Conservation (phyloP, 176 grass and related monocot species). For the Ensete ventricosum region DNA sequence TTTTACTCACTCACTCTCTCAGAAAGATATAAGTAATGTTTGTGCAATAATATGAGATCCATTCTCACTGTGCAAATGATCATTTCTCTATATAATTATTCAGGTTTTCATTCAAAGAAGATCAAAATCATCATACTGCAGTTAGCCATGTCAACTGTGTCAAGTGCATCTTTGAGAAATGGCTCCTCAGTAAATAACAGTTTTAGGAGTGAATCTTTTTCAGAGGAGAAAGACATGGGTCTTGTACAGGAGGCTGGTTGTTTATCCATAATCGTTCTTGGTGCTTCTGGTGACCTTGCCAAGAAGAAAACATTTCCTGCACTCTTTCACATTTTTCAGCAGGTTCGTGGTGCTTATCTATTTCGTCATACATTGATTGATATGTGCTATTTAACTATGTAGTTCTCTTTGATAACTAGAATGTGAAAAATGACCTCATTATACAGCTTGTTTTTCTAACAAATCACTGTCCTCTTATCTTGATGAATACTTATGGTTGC, state of each 20-base stretch:
- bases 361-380: neutral
- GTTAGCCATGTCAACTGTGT: slow-evolving; percentile 11
- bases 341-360: slow-evolving; percentile 36
- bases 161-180: neutral
- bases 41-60: neutral
- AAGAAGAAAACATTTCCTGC: slow-evolving; percentile 99
- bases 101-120: neutral
- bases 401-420: neutral
- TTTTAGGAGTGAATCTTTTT: slow-evolving; percentile 46
- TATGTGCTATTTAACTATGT: neutral
- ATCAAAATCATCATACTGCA: neutral
- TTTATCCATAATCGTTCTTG: slow-evolving; percentile 86
- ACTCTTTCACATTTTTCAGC: slow-evolving; percentile 81
- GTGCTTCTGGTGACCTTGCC: slow-evolving; percentile 96
- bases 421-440: neutral
- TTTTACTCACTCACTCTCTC: neutral
- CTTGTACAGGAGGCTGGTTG: slow-evolving; percentile 49
- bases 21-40: neutral
- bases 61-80: neutral
- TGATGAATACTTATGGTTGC: neutral
- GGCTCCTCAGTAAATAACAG: slow-evolving; percentile 24
- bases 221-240: slow-evolving; percentile 41
- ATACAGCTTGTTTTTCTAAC: neutral
- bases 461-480: neutral
- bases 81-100: neutral